Base-by-base conservation (phyloP, 176 grass and related monocot species). In the Oryza australiensis region DNA sequence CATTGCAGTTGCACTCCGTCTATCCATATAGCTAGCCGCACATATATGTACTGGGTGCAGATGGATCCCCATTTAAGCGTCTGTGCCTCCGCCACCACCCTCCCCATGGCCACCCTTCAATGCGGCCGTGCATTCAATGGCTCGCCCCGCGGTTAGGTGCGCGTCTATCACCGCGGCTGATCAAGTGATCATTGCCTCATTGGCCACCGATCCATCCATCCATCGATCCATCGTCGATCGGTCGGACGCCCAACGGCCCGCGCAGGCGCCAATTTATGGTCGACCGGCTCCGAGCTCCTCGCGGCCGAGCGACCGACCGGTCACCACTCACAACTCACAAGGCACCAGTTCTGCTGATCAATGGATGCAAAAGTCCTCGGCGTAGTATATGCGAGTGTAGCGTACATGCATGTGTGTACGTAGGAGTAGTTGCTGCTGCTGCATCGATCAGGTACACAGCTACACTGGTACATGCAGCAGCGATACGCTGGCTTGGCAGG, bases 221-320 rank as follows among this genome's bases (percentile, higher is more conserved):
- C 5, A 57, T 7, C 33, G 11, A 23, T 18, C 67, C 57, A 49
- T 23, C 55, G 13, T 23, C 37, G 46, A 51, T 70, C 46, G 66
- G 62, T 59, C 29, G 38, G 24, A 49, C 37, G 26, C 69, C 88
- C 89, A 89, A 87, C 89, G 87, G 38, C 80, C 82, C 76, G 55
- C 55, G 55, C 55, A 70, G 77, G 78, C 88, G 88, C 88, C 92
- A 92, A 87, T 97, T 91, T 94, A 94, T 94, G 87, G 87, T 72
- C 63, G 71, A 55, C 29, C 75, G 64, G 70, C 80, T 84, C 79
- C 70, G 37, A 23, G 41, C 10, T 76, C 34, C 7, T 10, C 37
- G 43, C 43, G 26, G 34, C 20, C 23, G 1, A 55, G 3, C 75
- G 24, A n/a, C 15, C 48, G 42, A 15, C 59, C 20, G 26, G 34